Percentiles rank a stretch among this genome's conserved stretches.
phyloP scores from a whole-genome alignment of 2,329 filamentous ascomycete genomes.

The Orbilia oligospora region DNA sequence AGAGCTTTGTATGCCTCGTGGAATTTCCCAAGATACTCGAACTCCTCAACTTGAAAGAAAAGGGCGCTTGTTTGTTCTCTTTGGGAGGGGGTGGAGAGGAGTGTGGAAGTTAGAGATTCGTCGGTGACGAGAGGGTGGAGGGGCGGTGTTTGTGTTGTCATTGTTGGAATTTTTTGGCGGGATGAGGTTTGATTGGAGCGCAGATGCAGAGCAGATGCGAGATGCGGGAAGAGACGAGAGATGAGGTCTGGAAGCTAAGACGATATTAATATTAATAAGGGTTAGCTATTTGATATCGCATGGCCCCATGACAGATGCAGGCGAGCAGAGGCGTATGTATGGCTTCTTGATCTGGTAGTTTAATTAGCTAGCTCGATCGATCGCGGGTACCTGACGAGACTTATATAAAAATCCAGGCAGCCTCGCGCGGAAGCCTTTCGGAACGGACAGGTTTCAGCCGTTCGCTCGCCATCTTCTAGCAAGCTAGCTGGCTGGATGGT shows the following conservation, averaged over 20 bases:
- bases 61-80: slow-evolving; percentile 10
- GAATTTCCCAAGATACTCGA: slow-evolving; percentile 52
- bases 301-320: not conserved
- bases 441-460: slow-evolving; percentile 38
- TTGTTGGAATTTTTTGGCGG: slow-evolving; percentile 45
- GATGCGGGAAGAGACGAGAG: not conserved
- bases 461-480: not conserved
- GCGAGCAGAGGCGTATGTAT: too few species aligned
- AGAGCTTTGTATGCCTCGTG: slow-evolving; percentile 37
- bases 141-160: slow-evolving; percentile 36
- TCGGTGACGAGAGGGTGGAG: slow-evolving; percentile 47
- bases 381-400: too few species aligned
- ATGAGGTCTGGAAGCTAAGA: not conserved
- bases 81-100: not conserved
- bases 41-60: slow-evolving; percentile 31
- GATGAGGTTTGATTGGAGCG: slow-evolving; percentile 24
- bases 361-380: too few species aligned
- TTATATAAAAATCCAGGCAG: slow-evolving; percentile 1
- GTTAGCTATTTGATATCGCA: not conserved
- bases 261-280: too few species aligned
- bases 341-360: too few species aligned
- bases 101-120: slow-evolving; percentile 32
- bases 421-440: slow-evolving; percentile 35
- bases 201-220: not conserved
- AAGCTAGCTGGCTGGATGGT: too few species aligned